These are phyloP conservation scores for Kwoniella sp. DNA, from an alignment of 768 basidiomycete species.

Conservation along the genomic window DNA sequence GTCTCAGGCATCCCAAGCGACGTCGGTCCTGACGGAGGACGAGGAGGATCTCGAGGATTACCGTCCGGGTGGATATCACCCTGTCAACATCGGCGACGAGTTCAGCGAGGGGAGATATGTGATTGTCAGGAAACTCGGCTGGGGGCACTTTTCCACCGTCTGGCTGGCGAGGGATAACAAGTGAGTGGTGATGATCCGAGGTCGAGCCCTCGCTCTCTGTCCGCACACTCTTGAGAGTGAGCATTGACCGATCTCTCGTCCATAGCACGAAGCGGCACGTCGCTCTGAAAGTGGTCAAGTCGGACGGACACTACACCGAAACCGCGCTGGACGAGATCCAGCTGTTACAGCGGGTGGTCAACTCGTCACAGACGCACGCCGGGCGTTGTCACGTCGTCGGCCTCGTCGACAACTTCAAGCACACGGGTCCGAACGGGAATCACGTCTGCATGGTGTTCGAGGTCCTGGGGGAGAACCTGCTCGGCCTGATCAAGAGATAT, in stretches of 20 bases:
- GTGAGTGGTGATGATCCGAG: slow-evolving; percentile 35
- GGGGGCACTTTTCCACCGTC: slow-evolving; percentile 51
- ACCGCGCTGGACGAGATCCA: slow-evolving; percentile 99
- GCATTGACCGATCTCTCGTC: background rate
- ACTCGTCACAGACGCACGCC: slow-evolving; percentile 72
- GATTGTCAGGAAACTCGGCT: slow-evolving; percentile 82
- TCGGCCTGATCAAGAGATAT: slow-evolving; percentile 92
- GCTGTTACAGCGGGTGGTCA: slow-evolving; percentile 89
- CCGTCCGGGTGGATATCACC: slow-evolving; percentile 58
- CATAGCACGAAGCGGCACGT: slow-evolving; percentile 90
- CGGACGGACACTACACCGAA: slow-evolving; percentile 92
- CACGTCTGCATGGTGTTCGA: slow-evolving; percentile 99
- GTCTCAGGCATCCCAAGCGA: slow-evolving; percentile 29
- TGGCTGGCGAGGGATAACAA: slow-evolving; percentile 50
- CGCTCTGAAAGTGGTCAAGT: slow-evolving; percentile 98
- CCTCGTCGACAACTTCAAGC: slow-evolving; percentile 94
- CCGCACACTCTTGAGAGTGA: background rate
- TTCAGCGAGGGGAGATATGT: slow-evolving; percentile 82
- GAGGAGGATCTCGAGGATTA: slow-evolving; percentile 86
- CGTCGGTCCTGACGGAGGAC: slow-evolving; percentile 48
- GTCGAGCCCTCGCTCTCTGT: background rate
- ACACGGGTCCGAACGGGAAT: slow-evolving; percentile 91
- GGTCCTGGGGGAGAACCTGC: slow-evolving; percentile 92
- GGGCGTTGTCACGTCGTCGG: slow-evolving; percentile 93
- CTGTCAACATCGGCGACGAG: slow-evolving; percentile 71